These are phyloP conservation scores for Hypericum androsaemum DNA, from an alignment of 345 rosid species.

Conservation along the genomic window DNA sequence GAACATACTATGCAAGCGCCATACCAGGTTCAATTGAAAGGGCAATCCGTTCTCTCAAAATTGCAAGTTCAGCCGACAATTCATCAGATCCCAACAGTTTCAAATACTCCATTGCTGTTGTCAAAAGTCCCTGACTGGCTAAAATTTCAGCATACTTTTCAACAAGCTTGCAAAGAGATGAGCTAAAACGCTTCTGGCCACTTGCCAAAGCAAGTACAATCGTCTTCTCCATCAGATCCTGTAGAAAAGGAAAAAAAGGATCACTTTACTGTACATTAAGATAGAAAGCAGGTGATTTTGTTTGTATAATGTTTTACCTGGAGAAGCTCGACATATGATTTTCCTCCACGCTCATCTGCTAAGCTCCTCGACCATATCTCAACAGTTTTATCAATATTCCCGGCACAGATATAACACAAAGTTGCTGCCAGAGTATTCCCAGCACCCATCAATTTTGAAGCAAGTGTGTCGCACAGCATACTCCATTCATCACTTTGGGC, in stretches of 20 bases:
- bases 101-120: constrained; percentile 86
- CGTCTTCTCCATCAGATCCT: constrained; percentile 99
- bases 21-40: constrained; percentile 66
- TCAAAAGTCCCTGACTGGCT: constrained; percentile 86
- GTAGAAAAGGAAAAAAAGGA: constrained; percentile 16
- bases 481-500: constrained; percentile 89
- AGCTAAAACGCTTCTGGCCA: constrained; percentile 82
- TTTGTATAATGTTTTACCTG: constrained; percentile 47
- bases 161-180: constrained; percentile 87
- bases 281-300: constrained; percentile 4
- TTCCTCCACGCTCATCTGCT: constrained; percentile 50
- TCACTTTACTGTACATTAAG: constrained; percentile 5
- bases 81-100: constrained; percentile 84
- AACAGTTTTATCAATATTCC: constrained; percentile 94
- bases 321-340: constrained; percentile 79
- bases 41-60: constrained; percentile 78
- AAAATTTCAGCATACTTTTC: constrained; percentile 96
- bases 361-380: constrained; percentile 96
- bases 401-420: constrained; percentile 91
- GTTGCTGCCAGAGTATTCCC: constrained; percentile 86
- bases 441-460: constrained; percentile 64
- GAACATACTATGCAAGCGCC: background rate
- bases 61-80: constrained; percentile 73
- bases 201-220: constrained; percentile 91
- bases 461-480: constrained; percentile 69